Evolutionary conservation across 805 yeast genomes (phyloP), one percentile per base, ranked within the genome.

Genomic region (Barnettozyma pratensis): DNA sequence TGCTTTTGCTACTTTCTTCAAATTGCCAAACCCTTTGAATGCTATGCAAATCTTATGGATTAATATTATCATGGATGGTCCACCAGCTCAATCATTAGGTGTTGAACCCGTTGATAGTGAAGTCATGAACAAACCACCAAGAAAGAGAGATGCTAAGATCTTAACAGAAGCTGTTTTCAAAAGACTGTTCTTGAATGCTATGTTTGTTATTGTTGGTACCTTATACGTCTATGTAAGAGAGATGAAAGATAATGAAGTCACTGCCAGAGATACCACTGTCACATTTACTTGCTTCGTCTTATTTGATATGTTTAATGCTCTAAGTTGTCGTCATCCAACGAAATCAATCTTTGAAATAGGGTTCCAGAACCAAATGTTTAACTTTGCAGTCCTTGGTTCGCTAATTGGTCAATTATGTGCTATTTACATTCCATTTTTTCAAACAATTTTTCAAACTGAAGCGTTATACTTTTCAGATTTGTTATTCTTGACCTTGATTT

Each of bases 21-120:
- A 87, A 50, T 74, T 92, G 51, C 96, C 97, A 44, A 91, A 89
- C 58, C 99, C 99, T 9, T 76, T 92, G 58, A 92, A 92, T 64
- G 97, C 99, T 30, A 92, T 92, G 99, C 98, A 94, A 73, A 94
- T 92, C 59, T 73, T 92, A 60, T 92, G 98, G 97, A 92, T 92
- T 65, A 92, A 92, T 65, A 94, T 92, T 54, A 75, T 92, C 49
- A 92, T 92, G 99, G 99, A 92, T 70, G 99, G 99, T 1, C 99
- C 99, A 9, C 99, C 99, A 4, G 98, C 98, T 2, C 99, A 92
- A 70, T 87, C 96, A 0, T 73, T 92, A 40, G 99, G 99, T 50
- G 98, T 94, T 32, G 99, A 92, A 69, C 96, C 97, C 1, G 98
- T 92, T 11, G 98, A 92, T 62, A 90, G 86, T 53, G 96, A 86